Base-by-base conservation (phyloP, 192 early-diverging fungal species). In the Thoreauomyces humboldtii region DNA sequence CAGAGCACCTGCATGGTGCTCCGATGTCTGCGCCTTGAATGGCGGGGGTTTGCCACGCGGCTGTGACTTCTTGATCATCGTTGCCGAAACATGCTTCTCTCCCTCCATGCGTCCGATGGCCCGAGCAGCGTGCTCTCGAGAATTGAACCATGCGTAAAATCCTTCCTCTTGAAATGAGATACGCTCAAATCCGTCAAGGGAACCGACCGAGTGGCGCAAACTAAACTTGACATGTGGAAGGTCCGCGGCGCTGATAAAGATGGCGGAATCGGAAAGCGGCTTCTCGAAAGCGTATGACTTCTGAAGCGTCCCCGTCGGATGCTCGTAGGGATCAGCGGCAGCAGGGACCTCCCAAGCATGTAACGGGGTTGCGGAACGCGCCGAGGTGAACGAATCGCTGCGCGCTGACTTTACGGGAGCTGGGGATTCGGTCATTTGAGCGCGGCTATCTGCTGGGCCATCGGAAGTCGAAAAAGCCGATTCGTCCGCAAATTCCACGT, bases 141-240 rank as follows among this genome's bases (percentile, higher is more conserved):
- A 43, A 14, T n/a, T 17, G 9, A 69, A 69, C 67, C 67, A 69
- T 27, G 56, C 48, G 42, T 69, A 69, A 43, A 45, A 64, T 9
- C 67, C 67, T 31, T 69, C 67, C 32, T 69, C 67, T 21, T 54
- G 44, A 38, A 69, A 46, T 27, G 44, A 14, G 4, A 69, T 50
- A 21, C 60, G 57, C 25, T 64, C 45, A 33, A 69, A 69, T 15
- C 67, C 67, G 35, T 60, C 59, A 24, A 69, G 51, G 0, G 45
- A 38, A 3, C 48, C 56, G 2, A 69, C 19, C 12, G 37, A 50
- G 11, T 60, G 36, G 46, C 53, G 57, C 1, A 69, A 29, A 33
- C 38, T 65, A 37, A 62, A 60, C 22, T 50, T 35, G 7, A 69
- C 42, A 27, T 32, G 46, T 12, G 61, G 2, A 21, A 61, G 59